Evolutionary conservation across 768 basidiomycete genomes (phyloP), one percentile per base, ranked within the genome.

Genomic region (Hericium coralloides): DNA sequence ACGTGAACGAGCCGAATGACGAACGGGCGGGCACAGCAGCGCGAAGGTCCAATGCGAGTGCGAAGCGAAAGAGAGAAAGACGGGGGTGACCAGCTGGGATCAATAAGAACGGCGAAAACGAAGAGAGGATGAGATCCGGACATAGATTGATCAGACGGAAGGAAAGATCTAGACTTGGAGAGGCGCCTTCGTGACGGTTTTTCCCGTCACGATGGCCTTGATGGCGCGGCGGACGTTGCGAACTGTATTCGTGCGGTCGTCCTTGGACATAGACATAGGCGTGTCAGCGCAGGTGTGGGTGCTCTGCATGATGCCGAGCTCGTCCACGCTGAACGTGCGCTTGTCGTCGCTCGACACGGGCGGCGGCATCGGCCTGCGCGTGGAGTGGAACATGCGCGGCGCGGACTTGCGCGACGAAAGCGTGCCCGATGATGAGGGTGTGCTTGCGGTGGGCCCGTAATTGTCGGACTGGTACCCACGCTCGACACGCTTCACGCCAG

Each of bases 381-480:
- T 61, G 20, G 69, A 70, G 58, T 75, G 71, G 68, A 83, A 82
- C 22, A 79, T 57, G 25, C 67, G 59, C 45, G 57, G 57, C 39
- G 53, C 39, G 5, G 43, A 23, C 47, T n/a, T 48, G 26, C 31
- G 43, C 17, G 12, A 26, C 47, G 25, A 14, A 12, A 20, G 38
- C 43, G 48, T 37, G 7, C 45, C 31, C 12, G 55, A 17, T 18
- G 18, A 57, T 65, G 63, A 3, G 64, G 70, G 60, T 39, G 67
- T 69, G 58, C 75, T 74, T 5, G 68, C 68, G 41, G 76, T 65
- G 3, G 81, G 75, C 22, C 73, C 77, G 53, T 70, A 55, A 60
- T 79, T 80, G 53, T 88, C 81, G 2, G 87, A 90, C 68, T 92
- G 87, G 63, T 92, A 91, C 7, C 90, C 89, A 64, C 81, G 84